Conservation (phyloP, 2,329 filamentous ascomycete species). For the Colletotrichum australisinense region DNA sequence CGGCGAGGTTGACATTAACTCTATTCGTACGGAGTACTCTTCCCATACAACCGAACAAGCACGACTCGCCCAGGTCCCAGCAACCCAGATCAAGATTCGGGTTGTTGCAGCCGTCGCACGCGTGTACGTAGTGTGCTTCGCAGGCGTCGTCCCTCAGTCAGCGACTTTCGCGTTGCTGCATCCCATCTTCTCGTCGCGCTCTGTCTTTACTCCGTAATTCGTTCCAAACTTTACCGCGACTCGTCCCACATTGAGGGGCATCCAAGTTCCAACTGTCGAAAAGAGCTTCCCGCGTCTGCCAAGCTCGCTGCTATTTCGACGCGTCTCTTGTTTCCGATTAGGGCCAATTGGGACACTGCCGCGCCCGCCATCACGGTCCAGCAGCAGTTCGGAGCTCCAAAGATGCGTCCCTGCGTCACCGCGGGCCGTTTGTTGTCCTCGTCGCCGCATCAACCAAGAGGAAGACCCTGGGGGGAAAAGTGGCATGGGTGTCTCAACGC, state of each 20-base stretch:
- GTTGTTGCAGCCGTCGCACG: conserved; percentile 13
- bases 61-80: conserved; percentile 12
- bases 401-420: conserved; percentile 18
- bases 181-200: background rate
- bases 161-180: conserved; percentile 2
- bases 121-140: background rate
- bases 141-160: conserved; percentile 1
- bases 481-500: conserved; percentile 30
- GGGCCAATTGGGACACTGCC: conserved; percentile 9
- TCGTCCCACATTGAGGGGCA: conserved; percentile 16
- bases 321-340: conserved; percentile 17
- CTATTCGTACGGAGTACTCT: background rate
- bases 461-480: conserved; percentile 20
- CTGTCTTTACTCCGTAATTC: background rate
- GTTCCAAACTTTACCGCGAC: conserved; percentile 9
- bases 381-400: background rate
- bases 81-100: conserved; percentile 13
- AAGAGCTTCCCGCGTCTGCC: conserved; percentile 10
- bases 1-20: background rate
- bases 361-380: background rate
- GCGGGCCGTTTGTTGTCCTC: conserved; percentile 21
- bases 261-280: background rate
- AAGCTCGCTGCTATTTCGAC: conserved; percentile 3
- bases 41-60: background rate
- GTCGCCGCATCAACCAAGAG: conserved; percentile 32